Conservation (phyloP, 306 rosid genomes). For the Pyrus pyrifolia region DNA sequence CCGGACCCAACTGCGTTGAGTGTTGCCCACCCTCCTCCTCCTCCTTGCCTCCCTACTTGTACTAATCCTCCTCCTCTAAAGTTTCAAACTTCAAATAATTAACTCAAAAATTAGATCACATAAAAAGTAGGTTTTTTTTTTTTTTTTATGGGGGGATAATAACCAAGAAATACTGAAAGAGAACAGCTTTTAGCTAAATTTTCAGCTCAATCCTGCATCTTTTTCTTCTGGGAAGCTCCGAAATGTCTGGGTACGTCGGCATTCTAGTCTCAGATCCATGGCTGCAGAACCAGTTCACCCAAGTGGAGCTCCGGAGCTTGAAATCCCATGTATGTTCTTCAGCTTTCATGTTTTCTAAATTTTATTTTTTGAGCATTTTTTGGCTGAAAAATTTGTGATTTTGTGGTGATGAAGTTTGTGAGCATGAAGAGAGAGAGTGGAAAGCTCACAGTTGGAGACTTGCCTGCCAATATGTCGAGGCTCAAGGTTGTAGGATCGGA, state of each 20-base stretch:
- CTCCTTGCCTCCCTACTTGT: neutral
- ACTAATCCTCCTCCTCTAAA: neutral
- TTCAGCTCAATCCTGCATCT: neutral
- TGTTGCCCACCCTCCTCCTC: slow-evolving; percentile 12
- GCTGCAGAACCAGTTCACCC: slow-evolving; percentile 96
- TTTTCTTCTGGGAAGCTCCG: neutral
- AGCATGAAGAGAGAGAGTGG: slow-evolving; percentile 88
- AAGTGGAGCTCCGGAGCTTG: slow-evolving; percentile 86
- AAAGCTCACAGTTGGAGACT: slow-evolving; percentile 57
- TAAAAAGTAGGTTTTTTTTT: neutral
- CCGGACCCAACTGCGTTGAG: slow-evolving; percentile 44
- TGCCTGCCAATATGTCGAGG: slow-evolving; percentile 84
- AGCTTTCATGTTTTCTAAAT: neutral
- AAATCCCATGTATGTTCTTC: slow-evolving; percentile 59
- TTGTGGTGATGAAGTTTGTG: slow-evolving; percentile 36
- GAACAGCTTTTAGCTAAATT: neutral
- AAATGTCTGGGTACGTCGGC: slow-evolving; percentile 81
- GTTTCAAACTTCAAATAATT: neutral
- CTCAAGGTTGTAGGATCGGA: slow-evolving; percentile 77
- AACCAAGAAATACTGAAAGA: neutral
- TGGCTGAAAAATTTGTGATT: neutral
- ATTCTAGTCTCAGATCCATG: slow-evolving; percentile 97
- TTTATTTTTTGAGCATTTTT: neutral
- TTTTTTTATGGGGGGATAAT: neutral
- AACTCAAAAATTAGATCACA: neutral